Percentiles rank a stretch among this genome's conserved stretches.
These are phyloP conservation scores for Gardenia jasminoides DNA, from an alignment of 257 asterid genomes.

Conservation along the genomic window DNA sequence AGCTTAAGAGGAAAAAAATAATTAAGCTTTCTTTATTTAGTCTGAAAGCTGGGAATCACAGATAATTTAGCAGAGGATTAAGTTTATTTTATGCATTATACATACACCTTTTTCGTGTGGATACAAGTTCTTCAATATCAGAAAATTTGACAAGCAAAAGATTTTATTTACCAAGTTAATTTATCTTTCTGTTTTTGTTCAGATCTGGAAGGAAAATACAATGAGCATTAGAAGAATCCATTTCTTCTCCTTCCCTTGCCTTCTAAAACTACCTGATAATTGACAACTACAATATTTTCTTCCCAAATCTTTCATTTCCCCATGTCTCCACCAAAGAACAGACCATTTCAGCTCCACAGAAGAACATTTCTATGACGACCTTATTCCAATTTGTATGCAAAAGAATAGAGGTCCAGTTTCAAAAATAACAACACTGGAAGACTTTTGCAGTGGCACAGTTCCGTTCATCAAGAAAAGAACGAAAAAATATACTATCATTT, in stretches of 20 bases:
- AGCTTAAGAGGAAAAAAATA: background rate
- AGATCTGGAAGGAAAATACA: too few species aligned
- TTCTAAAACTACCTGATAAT: background rate
- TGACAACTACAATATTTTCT: background rate
- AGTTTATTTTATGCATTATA: background rate
- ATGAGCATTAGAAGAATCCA: background rate
- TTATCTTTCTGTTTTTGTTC: background rate
- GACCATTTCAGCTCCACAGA: background rate
- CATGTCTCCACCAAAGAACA: background rate
- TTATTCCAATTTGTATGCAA: background rate
- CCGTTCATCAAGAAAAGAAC: background rate
- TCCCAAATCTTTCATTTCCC: background rate
- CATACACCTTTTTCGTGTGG: background rate
- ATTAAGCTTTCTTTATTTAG: background rate
- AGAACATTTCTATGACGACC: background rate
- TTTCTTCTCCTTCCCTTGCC: background rate
- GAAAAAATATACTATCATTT: too few species aligned
- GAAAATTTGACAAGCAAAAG: background rate
- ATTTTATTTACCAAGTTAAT: background rate
- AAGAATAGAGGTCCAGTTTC: background rate
- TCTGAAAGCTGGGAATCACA: background rate
- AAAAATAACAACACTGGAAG: background rate
- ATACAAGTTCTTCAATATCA: background rate
- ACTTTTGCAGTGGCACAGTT: background rate
- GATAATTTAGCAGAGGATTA: background rate